Conservation (phyloP, 1,284 basidiomycete species). For the Heterobasidion irregulare region DNA sequence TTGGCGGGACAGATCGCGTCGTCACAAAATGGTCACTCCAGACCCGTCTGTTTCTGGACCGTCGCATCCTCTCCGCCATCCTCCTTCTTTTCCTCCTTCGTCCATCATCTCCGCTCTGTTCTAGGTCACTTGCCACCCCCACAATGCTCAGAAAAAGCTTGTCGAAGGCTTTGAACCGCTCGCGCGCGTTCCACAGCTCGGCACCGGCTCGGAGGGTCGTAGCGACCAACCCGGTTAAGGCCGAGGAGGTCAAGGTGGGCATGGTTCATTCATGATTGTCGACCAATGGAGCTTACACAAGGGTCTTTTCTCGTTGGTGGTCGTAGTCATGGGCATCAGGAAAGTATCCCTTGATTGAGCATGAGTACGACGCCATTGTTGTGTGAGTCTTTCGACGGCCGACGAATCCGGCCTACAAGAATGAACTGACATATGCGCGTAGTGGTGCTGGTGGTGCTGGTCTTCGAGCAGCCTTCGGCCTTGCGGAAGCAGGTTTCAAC, state of each 20-base stretch:
- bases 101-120: background rate
- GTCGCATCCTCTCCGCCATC: background rate
- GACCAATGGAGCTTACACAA: constrained; percentile 6
- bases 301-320: constrained; percentile 10
- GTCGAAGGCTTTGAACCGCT: constrained; percentile 33
- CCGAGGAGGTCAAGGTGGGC: constrained; percentile 73
- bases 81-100: background rate
- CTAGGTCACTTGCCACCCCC: background rate
- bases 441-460: constrained; percentile 98
- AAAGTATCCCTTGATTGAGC: constrained; percentile 95
- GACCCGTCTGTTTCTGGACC: background rate
- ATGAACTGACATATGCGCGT: constrained; percentile 4
- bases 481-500: constrained; percentile 97
- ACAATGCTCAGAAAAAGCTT: constrained; percentile 27
- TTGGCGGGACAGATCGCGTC: constrained; percentile 17
- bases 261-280: background rate
- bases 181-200: constrained; percentile 54
- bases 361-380: constrained; percentile 95
- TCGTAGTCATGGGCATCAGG: constrained; percentile 66
- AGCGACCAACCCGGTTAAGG: constrained; percentile 72
- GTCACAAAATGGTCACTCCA: background rate
- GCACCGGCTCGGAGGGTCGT: constrained; percentile 53
- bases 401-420: constrained; percentile 9
- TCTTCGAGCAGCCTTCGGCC: constrained; percentile 96
- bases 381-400: constrained; percentile 56